Conservation (phyloP, 306 rosid genomes). For the Luffa acutangula region DNA sequence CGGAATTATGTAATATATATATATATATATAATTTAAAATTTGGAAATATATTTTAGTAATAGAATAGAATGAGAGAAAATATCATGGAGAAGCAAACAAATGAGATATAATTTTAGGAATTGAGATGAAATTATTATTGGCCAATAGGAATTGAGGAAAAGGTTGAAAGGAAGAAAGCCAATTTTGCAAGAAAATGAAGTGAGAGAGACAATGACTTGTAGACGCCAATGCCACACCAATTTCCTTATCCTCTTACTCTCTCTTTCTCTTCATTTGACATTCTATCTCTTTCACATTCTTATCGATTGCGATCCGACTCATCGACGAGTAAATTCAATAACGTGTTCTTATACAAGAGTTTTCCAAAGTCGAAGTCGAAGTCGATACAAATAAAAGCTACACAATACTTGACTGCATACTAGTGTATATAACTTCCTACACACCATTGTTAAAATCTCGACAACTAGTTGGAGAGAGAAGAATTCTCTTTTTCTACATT, state of each 20-base stretch:
- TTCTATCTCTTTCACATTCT: background rate
- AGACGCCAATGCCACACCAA: constrained; percentile 2
- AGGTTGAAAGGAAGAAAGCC: background rate
- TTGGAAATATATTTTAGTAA: background rate
- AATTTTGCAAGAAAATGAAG: background rate
- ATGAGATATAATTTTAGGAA: background rate
- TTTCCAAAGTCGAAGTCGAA: background rate
- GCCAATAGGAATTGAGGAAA: background rate
- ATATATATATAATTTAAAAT: too few relatives aligned
- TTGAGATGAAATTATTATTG: background rate
- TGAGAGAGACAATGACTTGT: background rate
- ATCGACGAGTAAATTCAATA: background rate
- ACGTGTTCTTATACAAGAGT: background rate
- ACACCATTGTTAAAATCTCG: too few relatives aligned
- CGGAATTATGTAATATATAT: too few relatives aligned
- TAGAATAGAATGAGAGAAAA: background rate
- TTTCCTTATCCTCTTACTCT: background rate
- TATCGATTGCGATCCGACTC: background rate
- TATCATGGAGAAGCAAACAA: background rate
- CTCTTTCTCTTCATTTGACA: background rate
- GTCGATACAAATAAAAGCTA: background rate
- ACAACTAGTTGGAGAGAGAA: too few relatives aligned
- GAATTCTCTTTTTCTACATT: too few relatives aligned
- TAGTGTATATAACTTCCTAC: too few relatives aligned
- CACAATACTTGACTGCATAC: too few relatives aligned